These are phyloP conservation scores for Dothidotthia symphoricarpi DNA, from an alignment of 2,329 filamentous ascomycete species.

Conservation along the genomic window DNA sequence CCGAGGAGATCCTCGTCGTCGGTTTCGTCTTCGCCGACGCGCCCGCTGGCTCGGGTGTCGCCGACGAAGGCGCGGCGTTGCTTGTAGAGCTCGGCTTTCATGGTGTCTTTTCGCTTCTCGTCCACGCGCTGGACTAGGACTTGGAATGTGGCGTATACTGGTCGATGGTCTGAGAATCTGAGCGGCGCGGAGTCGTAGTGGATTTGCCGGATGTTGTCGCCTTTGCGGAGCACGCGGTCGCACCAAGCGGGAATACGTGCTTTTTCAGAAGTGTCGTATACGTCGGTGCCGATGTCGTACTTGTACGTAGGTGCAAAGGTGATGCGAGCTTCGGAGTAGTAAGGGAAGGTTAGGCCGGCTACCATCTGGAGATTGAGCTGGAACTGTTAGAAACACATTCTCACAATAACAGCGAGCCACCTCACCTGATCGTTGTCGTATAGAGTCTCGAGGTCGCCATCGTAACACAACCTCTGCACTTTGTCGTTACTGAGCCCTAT, in stretches of 20 bases:
- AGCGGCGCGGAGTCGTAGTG: slow-evolving; percentile 81
- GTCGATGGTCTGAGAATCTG: slow-evolving; percentile 91
- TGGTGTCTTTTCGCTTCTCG: slow-evolving; percentile 66
- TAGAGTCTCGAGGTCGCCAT: slow-evolving; percentile 70
- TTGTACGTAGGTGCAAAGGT: slow-evolving; percentile 94
- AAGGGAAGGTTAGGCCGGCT: slow-evolving; percentile 81
- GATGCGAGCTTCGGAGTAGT: slow-evolving; percentile 86
- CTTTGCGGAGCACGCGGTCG: slow-evolving; percentile 86
- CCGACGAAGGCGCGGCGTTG: slow-evolving; percentile 66
- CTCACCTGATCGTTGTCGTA: slow-evolving; percentile 87
- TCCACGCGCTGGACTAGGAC: slow-evolving; percentile 80
- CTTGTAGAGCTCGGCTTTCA: slow-evolving; percentile 73
- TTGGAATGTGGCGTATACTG: slow-evolving; percentile 86
- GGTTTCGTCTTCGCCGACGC: slow-evolving; percentile 53
- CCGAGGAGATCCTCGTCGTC: slow-evolving; percentile 77
- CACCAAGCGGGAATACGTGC: slow-evolving; percentile 95
- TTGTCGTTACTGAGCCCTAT: slow-evolving; percentile 80
- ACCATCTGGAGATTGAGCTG: slow-evolving; percentile 95
- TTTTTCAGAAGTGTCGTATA: slow-evolving; percentile 94
- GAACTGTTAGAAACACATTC: slow-evolving; percentile 23
- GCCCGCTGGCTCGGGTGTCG: slow-evolving; percentile 57
- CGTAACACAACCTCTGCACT: slow-evolving; percentile 70
- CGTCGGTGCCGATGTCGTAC: slow-evolving; percentile 83
- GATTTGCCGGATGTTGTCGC: slow-evolving; percentile 75
- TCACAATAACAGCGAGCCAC: not conserved